These are phyloP conservation scores for Microdochium bolleyi DNA, from an alignment of 2,329 filamentous ascomycete genomes.

Conservation along the genomic window DNA sequence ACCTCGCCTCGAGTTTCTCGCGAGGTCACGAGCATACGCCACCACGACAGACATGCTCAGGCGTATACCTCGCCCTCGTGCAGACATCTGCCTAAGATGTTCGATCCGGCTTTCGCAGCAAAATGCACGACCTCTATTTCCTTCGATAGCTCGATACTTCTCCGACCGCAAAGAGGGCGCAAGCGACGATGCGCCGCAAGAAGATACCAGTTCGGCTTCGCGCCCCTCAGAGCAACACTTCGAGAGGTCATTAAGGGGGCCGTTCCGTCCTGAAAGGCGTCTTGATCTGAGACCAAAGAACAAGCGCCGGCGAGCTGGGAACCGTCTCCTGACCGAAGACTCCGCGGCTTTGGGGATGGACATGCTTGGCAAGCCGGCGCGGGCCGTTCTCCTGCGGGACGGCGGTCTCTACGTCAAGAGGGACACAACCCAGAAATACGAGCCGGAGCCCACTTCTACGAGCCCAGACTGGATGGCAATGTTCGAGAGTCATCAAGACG, in stretches of 20 bases:
- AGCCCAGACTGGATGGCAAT: conserved; percentile 23
- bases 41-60: background rate
- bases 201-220: background rate
- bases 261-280: too few relatives aligned
- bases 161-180: background rate
- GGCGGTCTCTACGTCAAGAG: conserved; percentile 10
- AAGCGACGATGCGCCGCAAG: background rate
- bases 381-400: conserved; percentile 39
- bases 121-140: conserved; percentile 6
- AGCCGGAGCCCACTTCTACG: conserved; percentile 8
- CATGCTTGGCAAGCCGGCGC: conserved; percentile 29
- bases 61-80: conserved; percentile 13
- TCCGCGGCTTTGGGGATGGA: conserved; percentile 15
- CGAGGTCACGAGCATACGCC: background rate
- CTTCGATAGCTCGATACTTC: conserved; percentile 2
- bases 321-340: conserved; percentile 14
- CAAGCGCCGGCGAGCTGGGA: conserved; percentile 12
- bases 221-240: too few relatives aligned
- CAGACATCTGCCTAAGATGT: conserved; percentile 30
- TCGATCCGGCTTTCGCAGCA: conserved; percentile 22
- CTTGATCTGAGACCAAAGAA: conserved; percentile 1
- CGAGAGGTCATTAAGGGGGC: too few relatives aligned
- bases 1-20: background rate
- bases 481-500: conserved; percentile 15
- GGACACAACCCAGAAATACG: background rate